phyloP scores from a whole-genome alignment of 164 flowering plant genomes.

The Vitis cinerea region DNA sequence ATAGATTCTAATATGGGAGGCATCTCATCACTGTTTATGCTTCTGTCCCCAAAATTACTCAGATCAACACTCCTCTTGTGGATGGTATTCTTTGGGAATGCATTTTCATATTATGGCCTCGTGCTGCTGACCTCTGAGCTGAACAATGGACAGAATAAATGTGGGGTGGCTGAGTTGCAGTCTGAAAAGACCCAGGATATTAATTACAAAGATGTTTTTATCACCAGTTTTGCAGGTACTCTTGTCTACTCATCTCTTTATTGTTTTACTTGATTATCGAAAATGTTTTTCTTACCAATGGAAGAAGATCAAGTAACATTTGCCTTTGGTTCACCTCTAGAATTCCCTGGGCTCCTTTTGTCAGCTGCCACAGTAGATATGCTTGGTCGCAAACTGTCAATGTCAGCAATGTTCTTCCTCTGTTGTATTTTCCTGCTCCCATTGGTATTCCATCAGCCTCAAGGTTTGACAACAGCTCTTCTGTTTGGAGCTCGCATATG shows the following conservation, averaged over 20 bases:
- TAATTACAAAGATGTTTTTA: constrained; percentile 63
- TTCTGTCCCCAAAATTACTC: constrained; percentile 69
- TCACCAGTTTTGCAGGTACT: constrained; percentile 90
- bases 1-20: constrained; percentile 27
- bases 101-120: constrained; percentile 91
- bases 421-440: constrained; percentile 69
- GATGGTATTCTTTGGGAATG: constrained; percentile 85
- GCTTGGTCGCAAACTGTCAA: constrained; percentile 78
- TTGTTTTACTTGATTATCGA: neutral
- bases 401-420: constrained; percentile 59
- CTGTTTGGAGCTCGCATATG: constrained; percentile 86
- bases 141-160: constrained; percentile 40
- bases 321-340: constrained; percentile 35
- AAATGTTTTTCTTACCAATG: neutral
- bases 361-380: constrained; percentile 71
- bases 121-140: constrained; percentile 81
- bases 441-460: constrained; percentile 47
- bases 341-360: constrained; percentile 82
- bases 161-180: constrained; percentile 24
- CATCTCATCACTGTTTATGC: constrained; percentile 39
- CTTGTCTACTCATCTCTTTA: neutral
- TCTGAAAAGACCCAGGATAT: constrained; percentile 26
- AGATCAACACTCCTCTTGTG: constrained; percentile 80
- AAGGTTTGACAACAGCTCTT: constrained; percentile 55
- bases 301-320: constrained; percentile 5